Conservation (phyloP, 2,329 filamentous ascomycete species). For the Pseudogymnoascus verrucosus region DNA sequence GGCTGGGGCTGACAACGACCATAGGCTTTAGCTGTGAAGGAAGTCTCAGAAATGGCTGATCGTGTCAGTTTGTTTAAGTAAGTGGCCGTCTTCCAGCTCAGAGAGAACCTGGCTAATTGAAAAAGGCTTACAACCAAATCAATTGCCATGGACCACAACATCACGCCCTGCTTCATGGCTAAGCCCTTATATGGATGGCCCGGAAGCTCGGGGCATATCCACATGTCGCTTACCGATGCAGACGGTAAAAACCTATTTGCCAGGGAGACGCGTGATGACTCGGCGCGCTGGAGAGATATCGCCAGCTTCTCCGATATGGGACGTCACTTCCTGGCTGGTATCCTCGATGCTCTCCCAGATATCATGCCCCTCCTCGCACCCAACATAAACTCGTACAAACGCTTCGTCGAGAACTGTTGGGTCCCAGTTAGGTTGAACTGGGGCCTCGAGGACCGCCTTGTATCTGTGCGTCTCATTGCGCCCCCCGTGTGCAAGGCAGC, state of each 20-base stretch:
- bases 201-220: slow-evolving; percentile 93
- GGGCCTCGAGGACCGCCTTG: slow-evolving; percentile 91
- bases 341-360: slow-evolving; percentile 82
- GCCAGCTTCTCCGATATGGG: slow-evolving; percentile 78
- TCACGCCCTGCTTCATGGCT: slow-evolving; percentile 99
- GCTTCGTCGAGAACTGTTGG: slow-evolving; percentile 98
- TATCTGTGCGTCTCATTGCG: slow-evolving; percentile 80
- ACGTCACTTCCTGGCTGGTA: slow-evolving; percentile 83
- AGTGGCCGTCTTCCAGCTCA: slow-evolving; percentile 37
- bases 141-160: slow-evolving; percentile 75
- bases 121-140: slow-evolving; percentile 53
- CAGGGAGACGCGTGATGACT: slow-evolving; percentile 61
- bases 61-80: slow-evolving; percentile 90
- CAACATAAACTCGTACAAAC: slow-evolving; percentile 96
- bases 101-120: not conserved
- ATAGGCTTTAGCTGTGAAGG: slow-evolving; percentile 82
- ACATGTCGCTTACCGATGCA: slow-evolving; percentile 73
- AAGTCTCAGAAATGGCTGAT: slow-evolving; percentile 85
- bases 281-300: slow-evolving; percentile 67
- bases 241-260: slow-evolving; percentile 79
- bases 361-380: slow-evolving; percentile 94
- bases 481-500: slow-evolving; percentile 78
- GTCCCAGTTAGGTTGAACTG: slow-evolving; percentile 94
- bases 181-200: slow-evolving; percentile 87
- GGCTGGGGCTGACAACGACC: slow-evolving; percentile 43